Base-by-base conservation (phyloP, 2,329 filamentous ascomycete genomes). In the Colletotrichum paranaense region DNA sequence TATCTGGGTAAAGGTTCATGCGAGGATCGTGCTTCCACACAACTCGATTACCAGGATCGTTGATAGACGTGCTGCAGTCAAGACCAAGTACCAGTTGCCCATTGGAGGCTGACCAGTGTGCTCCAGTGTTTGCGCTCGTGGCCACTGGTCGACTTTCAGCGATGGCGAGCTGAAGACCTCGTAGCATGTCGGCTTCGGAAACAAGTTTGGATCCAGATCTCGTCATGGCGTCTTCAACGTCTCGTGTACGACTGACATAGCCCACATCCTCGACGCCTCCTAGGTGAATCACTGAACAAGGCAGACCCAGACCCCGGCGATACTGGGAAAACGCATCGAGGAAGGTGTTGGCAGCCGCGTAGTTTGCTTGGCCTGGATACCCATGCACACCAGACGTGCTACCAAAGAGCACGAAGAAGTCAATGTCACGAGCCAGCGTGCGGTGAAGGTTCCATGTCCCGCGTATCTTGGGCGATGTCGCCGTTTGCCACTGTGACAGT, bases 391-490 rank as follows among this genome's bases (percentile, higher is more conserved):
- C 81, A 0, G 78, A 78, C 9, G 82, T 74, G 3, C 84, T 86
- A 8, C 77, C 79, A 24, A 80, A 77, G 26, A 82, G 67, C n/a
- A 80, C 71, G 52, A 86, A 84, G 75, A 86, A 84, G 72, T 84
- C 81, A 1, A 84, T 73, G 32, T 7, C 58, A n/a, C 19, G 9
- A 0, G 62, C 26, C 5, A 71, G 22, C 22, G 72, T 9, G 32
- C 79, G 70, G 74, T 87, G 82, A 4, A 87, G 77, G 67, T 88
- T 87, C 81, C 80, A 83, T 1, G 83, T 83, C 4, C 84, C 86
- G 4, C 78, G 65, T 1, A 84, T 79, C 75, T 88, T 88, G 7
- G 84, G 83, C 1, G 71, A 68, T 1, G 84, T 75, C 3, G 81
- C 79, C 0, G 76, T 74, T 4, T 78, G 72, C 82, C 83, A 87